These are phyloP conservation scores for Castanea mollissima DNA, from an alignment of 306 rosid genomes.

Conservation along the genomic window DNA sequence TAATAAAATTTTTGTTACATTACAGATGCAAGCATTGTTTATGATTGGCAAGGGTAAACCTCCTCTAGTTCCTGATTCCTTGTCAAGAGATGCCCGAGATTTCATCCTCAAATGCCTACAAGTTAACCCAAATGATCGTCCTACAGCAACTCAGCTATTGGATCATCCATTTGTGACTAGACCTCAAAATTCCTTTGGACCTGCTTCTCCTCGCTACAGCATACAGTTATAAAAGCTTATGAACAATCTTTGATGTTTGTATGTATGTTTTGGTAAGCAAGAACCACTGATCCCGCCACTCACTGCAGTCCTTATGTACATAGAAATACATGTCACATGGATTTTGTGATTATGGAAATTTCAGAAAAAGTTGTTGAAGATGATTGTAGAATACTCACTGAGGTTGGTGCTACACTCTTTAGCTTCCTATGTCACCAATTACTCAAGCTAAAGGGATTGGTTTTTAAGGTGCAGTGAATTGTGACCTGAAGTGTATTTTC, in stretches of 20 bases:
- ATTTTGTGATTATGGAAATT: not conserved
- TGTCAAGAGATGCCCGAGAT: conserved; percentile 40
- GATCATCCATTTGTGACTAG: conserved; percentile 50
- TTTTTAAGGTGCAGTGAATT: too few species aligned
- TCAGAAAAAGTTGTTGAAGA: not conserved
- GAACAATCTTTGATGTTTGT: not conserved
- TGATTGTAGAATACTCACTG: too few species aligned
- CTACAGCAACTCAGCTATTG: conserved; percentile 39
- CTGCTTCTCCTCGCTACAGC: conserved; percentile 27
- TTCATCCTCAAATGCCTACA: conserved; percentile 45
- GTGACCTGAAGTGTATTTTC: too few species aligned
- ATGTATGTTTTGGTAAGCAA: too few species aligned
- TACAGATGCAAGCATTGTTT: conserved; percentile 40
- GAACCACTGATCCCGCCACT: not conserved
- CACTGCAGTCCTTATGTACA: not conserved
- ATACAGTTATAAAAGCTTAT: conserved; percentile 12
- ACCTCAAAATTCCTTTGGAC: conserved; percentile 36
- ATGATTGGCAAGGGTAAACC: conserved; percentile 35
- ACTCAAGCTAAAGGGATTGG: too few species aligned
- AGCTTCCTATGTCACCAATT: too few species aligned
- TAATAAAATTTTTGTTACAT: not conserved
- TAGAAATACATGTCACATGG: not conserved
- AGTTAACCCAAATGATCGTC: conserved; percentile 42
- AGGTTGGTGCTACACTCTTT: too few species aligned
- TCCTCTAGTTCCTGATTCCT: conserved; percentile 43